Conservation (phyloP, 768 basidiomycete species). For the Macrolepiota albuminosa region DNA sequence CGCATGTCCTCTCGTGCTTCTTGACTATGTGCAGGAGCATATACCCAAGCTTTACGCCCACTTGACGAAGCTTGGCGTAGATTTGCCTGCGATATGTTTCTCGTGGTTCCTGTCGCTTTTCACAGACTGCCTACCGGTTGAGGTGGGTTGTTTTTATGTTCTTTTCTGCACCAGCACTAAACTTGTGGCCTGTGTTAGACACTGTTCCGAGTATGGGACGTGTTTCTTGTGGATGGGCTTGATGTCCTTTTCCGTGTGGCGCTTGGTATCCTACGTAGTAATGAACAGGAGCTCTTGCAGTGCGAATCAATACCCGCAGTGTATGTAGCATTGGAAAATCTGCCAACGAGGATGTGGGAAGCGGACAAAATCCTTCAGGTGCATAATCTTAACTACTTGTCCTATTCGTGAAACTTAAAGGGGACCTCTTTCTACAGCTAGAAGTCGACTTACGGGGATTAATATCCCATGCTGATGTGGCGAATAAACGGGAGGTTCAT, state of each 20-base stretch:
- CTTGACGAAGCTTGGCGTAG: slow-evolving; percentile 75
- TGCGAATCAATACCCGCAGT: slow-evolving; percentile 86
- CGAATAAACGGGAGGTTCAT: slow-evolving; percentile 49
- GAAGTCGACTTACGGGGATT: slow-evolving; percentile 53
- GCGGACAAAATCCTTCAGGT: slow-evolving; percentile 90
- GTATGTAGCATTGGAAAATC: slow-evolving; percentile 83
- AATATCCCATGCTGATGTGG: slow-evolving; percentile 51
- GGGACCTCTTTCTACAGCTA: slow-evolving; percentile 27
- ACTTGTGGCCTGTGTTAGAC: slow-evolving; percentile 46
- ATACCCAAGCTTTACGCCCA: slow-evolving; percentile 75
- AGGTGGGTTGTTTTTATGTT: slow-evolving; percentile 44
- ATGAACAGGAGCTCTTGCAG: slow-evolving; percentile 77
- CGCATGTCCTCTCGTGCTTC: slow-evolving; percentile 87
- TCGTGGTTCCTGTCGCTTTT: slow-evolving; percentile 98
- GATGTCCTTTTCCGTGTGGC: slow-evolving; percentile 91
- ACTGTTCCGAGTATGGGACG: slow-evolving; percentile 93
- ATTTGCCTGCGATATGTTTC: slow-evolving; percentile 93
- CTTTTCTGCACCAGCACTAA: not conserved
- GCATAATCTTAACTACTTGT: slow-evolving; percentile 15
- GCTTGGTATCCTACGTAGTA: slow-evolving; percentile 76
- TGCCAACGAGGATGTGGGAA: slow-evolving; percentile 93
- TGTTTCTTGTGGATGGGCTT: slow-evolving; percentile 89
- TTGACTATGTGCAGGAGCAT: slow-evolving; percentile 79
- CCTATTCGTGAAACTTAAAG: not conserved
- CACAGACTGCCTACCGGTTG: slow-evolving; percentile 92